Percentiles rank a stretch among this genome's conserved stretches.
Evolutionary conservation across 2,329 filamentous ascomycete species (phyloP).

Genomic region (Xylariales sp.): DNA sequence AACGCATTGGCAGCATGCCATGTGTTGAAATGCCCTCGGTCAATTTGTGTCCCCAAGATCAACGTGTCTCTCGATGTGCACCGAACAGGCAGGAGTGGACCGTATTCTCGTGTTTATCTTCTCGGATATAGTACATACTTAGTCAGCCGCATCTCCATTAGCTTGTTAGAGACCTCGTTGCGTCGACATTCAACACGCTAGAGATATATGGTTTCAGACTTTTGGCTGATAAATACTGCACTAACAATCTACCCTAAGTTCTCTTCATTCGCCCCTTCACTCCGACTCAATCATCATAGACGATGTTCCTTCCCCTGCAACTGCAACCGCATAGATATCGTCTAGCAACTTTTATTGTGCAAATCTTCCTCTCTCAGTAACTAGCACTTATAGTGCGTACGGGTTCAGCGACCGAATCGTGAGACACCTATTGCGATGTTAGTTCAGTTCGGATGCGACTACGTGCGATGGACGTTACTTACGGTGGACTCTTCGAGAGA

Average conservation of each 20-base stretch:
- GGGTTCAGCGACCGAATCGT: conserved; percentile 65
- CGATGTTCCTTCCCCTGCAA: conserved; percentile 11
- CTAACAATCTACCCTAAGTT: neutral
- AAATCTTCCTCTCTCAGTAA: neutral
- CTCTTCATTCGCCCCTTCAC: conserved; percentile 8
- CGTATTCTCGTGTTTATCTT: too few species aligned
- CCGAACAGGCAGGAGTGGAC: too few species aligned
- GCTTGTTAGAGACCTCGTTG: neutral
- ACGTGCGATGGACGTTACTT: conserved; percentile 45
- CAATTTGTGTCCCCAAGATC: too few species aligned
- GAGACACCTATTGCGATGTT: conserved; percentile 49
- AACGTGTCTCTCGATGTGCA: too few species aligned
- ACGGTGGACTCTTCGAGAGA: conserved; percentile 98
- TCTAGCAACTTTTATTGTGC: neutral
- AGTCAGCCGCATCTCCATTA: conserved; percentile 8
- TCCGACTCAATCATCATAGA: neutral
- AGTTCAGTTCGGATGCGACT: conserved; percentile 23
- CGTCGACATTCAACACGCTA: neutral
- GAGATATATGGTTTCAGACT: neutral
- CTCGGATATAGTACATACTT: conserved; percentile 7
- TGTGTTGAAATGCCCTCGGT: too few species aligned
- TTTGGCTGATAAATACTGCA: neutral
- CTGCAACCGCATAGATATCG: conserved; percentile 8
- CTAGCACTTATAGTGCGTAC: conserved; percentile 44
- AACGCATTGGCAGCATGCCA: too few species aligned